A percentile compares a stretch with the other conserved stretches of the same genome.
Evolutionary conservation across 2,329 filamentous ascomycete genomes (phyloP).

Genomic region (Talaromyces sp.): DNA sequence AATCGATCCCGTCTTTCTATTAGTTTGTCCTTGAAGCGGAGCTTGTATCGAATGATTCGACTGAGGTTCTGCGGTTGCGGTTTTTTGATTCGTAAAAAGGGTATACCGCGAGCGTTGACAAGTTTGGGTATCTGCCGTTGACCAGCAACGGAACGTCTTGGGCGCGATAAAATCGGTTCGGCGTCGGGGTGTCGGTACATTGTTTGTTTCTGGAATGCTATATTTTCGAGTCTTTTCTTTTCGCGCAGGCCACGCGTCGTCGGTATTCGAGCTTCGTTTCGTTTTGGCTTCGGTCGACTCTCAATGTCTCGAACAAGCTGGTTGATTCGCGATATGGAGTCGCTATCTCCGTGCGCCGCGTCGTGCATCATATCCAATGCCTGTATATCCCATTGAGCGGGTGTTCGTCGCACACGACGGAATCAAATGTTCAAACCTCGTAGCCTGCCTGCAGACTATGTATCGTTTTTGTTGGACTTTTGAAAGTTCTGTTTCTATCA

Average conservation of each 20-base stretch:
- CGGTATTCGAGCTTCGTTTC: constrained; percentile 14
- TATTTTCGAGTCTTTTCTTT: constrained; percentile 29
- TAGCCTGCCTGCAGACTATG: constrained; percentile 45
- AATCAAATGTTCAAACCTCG: constrained; percentile 31
- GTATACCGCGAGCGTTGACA: constrained; percentile 43
- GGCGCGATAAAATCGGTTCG: constrained; percentile 37
- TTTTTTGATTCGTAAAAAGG: constrained; percentile 47
- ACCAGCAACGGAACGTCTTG: constrained; percentile 35
- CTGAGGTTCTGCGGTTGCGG: constrained; percentile 44
- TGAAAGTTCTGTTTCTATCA: constrained; percentile 37
- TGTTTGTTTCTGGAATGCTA: constrained; percentile 31
- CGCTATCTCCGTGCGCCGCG: constrained; percentile 31
- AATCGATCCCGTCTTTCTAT: constrained; percentile 36
- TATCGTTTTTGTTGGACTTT: constrained; percentile 40
- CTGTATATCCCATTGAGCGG: constrained; percentile 25
- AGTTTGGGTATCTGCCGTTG: constrained; percentile 42
- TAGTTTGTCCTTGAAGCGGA: constrained; percentile 35
- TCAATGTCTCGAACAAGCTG: constrained; percentile 30
- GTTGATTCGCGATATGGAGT: constrained; percentile 28
- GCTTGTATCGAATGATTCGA: constrained; percentile 37
- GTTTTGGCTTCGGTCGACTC: constrained; percentile 23
- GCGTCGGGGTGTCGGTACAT: constrained; percentile 35
- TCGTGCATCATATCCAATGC: constrained; percentile 40
- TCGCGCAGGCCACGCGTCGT: constrained; percentile 27
- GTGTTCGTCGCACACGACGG: background rate